These are phyloP conservation scores for Plasmodium falciparum DNA, from an alignment of 169 alveolate genomes.

Conservation along the genomic window DNA sequence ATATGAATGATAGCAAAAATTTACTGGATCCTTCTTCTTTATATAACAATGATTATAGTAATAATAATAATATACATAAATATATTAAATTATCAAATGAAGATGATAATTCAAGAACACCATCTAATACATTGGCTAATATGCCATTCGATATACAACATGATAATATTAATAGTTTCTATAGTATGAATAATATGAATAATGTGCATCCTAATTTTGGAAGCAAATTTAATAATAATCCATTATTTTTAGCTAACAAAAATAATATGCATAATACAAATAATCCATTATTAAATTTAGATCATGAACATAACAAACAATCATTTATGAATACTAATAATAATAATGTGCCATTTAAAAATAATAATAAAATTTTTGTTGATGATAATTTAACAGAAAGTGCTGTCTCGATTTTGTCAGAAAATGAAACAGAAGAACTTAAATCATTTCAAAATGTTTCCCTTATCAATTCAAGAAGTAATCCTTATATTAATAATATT, in stretches of 20 bases:
- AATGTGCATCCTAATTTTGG: not conserved
- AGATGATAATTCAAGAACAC: slow-evolving; percentile 16
- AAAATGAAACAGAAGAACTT: slow-evolving; percentile 68
- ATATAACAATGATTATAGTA: not conserved
- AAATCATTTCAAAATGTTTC: slow-evolving; percentile 53
- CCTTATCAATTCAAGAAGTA: slow-evolving; percentile 25
- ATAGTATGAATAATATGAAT: no score
- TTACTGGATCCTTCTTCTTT: no score
- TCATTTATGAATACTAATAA: not conserved
- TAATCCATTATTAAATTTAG: not conserved
- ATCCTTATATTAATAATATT: slow-evolving; percentile 32
- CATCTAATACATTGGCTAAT: slow-evolving; percentile 13
- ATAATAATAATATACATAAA: slow-evolving; percentile 8
- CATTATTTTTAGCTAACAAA: slow-evolving; percentile 12
- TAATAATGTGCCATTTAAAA: not conserved
- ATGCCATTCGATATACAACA: not conserved
- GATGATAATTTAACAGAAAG: slow-evolving; percentile 63
- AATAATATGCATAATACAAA: not conserved
- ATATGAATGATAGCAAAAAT: slow-evolving; percentile 5
- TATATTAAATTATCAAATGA: slow-evolving; percentile 19
- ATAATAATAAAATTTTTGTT: slow-evolving; percentile 17
- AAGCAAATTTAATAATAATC: slow-evolving; percentile 6
- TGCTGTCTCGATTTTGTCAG: slow-evolving; percentile 27
- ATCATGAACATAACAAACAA: slow-evolving; percentile 8
- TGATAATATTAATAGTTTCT: not conserved